Percentiles rank a stretch among this genome's conserved stretches.
Conservation (phyloP, 1,139 yeast genomes). For the Schizosaccharomyces versatilis region DNA sequence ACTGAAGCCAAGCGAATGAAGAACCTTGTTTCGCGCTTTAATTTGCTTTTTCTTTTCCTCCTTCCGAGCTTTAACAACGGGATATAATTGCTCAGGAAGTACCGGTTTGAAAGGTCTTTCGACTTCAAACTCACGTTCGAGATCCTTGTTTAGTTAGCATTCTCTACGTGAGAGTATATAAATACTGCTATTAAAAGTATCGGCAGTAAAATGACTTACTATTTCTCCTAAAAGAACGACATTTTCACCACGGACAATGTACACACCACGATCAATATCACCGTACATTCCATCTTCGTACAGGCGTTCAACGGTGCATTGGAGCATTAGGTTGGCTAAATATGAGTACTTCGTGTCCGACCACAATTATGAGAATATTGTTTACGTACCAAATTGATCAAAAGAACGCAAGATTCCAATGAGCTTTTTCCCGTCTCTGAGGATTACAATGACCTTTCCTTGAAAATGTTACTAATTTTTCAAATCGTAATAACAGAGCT, state of each 20-base stretch:
- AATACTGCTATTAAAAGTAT: background rate
- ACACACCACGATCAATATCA: conserved; percentile 56
- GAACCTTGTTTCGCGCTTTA: conserved; percentile 27
- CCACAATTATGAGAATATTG: background rate
- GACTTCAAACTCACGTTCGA: conserved; percentile 69
- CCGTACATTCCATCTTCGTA: conserved; percentile 45
- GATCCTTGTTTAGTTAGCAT: background rate
- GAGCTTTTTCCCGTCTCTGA: conserved; percentile 75
- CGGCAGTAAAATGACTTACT: conserved; percentile 8
- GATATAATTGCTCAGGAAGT: conserved; percentile 37
- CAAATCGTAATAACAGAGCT: background rate
- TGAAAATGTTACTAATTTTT: conserved; percentile 11
- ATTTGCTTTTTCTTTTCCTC: conserved; percentile 24
- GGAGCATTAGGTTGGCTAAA: conserved; percentile 63
- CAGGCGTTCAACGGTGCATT: conserved; percentile 73
- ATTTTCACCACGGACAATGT: conserved; percentile 87
- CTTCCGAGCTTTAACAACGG: conserved; percentile 22
- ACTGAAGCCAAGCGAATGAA: conserved; percentile 18
- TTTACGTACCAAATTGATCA: conserved; percentile 48
- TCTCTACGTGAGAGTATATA: background rate
- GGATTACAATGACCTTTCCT: conserved; percentile 53
- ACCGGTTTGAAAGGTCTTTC: conserved; percentile 37
- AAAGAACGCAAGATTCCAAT: conserved; percentile 85
- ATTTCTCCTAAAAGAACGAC: conserved; percentile 90
- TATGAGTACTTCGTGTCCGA: background rate